Evolutionary conservation across 352 stramenopile species (phyloP).

Genomic region (Pythium utonaiense): DNA sequence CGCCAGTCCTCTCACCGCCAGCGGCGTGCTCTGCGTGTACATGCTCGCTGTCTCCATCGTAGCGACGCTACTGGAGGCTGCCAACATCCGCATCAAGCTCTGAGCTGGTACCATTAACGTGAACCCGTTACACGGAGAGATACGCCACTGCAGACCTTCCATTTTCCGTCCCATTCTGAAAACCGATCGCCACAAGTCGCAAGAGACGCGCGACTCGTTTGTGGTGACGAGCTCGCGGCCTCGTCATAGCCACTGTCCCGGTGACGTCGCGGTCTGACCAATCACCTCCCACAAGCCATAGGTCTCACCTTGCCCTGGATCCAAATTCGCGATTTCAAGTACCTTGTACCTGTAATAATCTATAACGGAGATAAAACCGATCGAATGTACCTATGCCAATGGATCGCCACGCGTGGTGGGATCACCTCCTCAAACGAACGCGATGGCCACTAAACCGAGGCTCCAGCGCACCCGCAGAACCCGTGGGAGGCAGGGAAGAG

Average conservation of each 20-base stretch:
- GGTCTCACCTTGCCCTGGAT: not conserved
- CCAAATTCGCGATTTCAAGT: not conserved
- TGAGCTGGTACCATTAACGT: too few relatives aligned
- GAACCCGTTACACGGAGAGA: too few relatives aligned
- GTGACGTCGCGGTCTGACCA: slow-evolving; percentile 13
- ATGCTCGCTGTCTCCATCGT: slow-evolving; percentile 61
- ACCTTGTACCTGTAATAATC: not conserved
- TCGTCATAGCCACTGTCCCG: slow-evolving; percentile 14
- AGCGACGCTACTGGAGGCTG: slow-evolving; percentile 48
- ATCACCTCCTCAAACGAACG: slow-evolving; percentile 17
- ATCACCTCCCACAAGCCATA: slow-evolving; percentile 4
- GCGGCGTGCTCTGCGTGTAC: slow-evolving; percentile 50
- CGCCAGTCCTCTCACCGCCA: slow-evolving; percentile 32
- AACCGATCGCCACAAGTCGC: not conserved
- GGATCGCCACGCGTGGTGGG: not conserved
- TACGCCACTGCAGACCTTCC: slow-evolving; percentile 18
- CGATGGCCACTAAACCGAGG: slow-evolving; percentile 9
- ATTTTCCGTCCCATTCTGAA: slow-evolving; percentile 13
- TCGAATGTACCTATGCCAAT: slow-evolving; percentile 14
- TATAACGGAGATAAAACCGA: slow-evolving; percentile 1
- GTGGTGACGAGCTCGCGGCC: slow-evolving; percentile 12
- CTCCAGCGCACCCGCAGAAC: slow-evolving; percentile 7
- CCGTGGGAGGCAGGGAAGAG: not conserved
- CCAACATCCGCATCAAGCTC: slow-evolving; percentile 69
- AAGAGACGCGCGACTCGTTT: slow-evolving; percentile 23